phyloP scores from a whole-genome alignment of 768 basidiomycete species.

The Hygrophorus pudorinus region DNA sequence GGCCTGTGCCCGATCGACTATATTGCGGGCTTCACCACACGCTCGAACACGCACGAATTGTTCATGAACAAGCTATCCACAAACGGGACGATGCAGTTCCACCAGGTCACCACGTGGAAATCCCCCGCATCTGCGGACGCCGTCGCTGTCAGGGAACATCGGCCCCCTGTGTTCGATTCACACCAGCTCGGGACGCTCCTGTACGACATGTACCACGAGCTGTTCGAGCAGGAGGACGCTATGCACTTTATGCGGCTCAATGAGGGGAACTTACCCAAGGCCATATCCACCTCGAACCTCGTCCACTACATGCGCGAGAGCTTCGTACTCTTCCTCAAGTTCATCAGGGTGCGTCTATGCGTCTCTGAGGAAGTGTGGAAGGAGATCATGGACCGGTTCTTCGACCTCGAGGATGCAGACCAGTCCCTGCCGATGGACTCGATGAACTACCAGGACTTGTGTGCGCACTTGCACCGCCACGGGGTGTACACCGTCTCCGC shows the following conservation, averaged over 20 bases:
- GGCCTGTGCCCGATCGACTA: constrained; percentile 31
- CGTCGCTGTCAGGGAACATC: constrained; percentile 2
- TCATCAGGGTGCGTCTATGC: constrained; percentile 26
- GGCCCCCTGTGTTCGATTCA: constrained; percentile 17
- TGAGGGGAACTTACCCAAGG: constrained; percentile 2
- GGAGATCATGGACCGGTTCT: constrained; percentile 25
- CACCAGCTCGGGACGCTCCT: constrained; percentile 27
- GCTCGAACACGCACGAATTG: constrained; percentile 32
- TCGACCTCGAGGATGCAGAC: constrained; percentile 16
- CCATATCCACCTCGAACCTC: constrained; percentile 13
- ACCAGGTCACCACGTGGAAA: constrained; percentile 32
- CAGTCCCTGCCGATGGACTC: constrained; percentile 16
- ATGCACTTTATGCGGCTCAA: constrained; percentile 5
- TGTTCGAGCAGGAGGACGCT: constrained; percentile 33
- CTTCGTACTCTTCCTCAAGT: constrained; percentile 34
- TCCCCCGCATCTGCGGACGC: constrained; percentile 14
- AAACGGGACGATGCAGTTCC: constrained; percentile 17
- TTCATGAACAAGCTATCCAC: constrained; percentile 8
- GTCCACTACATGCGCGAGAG: constrained; percentile 39
- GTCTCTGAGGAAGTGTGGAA: constrained; percentile 29
- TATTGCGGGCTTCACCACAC: constrained; percentile 29
- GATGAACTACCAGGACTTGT: constrained; percentile 36
- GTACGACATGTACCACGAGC: constrained; percentile 30
- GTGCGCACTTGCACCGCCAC: constrained; percentile 30
- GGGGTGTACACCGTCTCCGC: constrained; percentile 23